Conservation (phyloP, 371 early-diverging fungal genomes). For the Chytridium lagenaria region DNA sequence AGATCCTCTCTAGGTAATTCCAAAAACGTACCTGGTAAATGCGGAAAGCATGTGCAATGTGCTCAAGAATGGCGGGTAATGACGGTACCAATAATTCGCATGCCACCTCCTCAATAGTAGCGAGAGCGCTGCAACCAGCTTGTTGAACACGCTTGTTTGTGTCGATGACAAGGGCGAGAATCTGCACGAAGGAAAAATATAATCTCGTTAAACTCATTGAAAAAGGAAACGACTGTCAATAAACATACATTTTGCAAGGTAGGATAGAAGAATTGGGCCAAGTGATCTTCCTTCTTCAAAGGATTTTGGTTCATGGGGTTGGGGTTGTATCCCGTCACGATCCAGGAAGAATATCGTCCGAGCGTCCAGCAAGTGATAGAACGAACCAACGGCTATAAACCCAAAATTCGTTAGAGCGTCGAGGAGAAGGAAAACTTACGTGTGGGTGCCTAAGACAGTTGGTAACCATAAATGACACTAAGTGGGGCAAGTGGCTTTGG, state of each 20-base stretch:
- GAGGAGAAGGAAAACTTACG: constrained; percentile 46
- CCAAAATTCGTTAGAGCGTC: background rate
- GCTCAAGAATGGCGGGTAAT: constrained; percentile 78
- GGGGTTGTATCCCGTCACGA: constrained; percentile 62
- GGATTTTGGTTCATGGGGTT: constrained; percentile 30
- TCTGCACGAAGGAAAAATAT: constrained; percentile 32
- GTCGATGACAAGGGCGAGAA: constrained; percentile 81
- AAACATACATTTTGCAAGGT: constrained; percentile 72
- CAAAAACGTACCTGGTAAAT: constrained; percentile 68
- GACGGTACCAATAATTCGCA: constrained; percentile 79
- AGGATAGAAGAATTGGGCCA: constrained; percentile 77
- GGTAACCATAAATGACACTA: constrained; percentile 81
- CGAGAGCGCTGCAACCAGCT: constrained; percentile 91
- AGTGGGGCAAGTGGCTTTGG: constrained; percentile 82
- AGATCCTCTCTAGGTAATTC: constrained; percentile 9
- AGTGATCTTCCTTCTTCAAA: constrained; percentile 50
- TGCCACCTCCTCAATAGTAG: constrained; percentile 90
- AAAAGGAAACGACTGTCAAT: constrained; percentile 45
- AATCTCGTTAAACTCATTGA: constrained; percentile 10
- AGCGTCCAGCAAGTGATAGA: constrained; percentile 98
- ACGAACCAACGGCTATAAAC: constrained; percentile 79
- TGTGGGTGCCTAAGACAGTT: constrained; percentile 79
- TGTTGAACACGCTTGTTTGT: constrained; percentile 94
- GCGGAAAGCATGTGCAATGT: constrained; percentile 75
- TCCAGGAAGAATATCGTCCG: constrained; percentile 91